Conservation (phyloP, 1,284 basidiomycete genomes). For the Fistulina hepatica region DNA sequence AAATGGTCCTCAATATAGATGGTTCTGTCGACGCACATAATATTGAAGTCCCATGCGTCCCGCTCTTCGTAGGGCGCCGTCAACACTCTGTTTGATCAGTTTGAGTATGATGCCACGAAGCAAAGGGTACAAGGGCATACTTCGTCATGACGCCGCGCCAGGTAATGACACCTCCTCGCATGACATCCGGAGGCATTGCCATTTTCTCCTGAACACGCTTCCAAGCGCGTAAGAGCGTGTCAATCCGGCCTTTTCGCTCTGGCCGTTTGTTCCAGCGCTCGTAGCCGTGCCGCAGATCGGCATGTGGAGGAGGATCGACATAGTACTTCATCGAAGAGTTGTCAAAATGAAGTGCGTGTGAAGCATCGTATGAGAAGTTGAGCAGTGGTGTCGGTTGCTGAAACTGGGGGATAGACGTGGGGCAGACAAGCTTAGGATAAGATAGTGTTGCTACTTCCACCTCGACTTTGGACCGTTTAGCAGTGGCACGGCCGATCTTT, state of each 20-base stretch:
- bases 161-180: slow-evolving; percentile 47
- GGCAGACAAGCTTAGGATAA: too few relatives aligned
- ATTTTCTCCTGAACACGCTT: slow-evolving; percentile 26
- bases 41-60: slow-evolving; percentile 78
- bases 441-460: too few relatives aligned
- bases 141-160: slow-evolving; percentile 93
- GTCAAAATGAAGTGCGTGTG: slow-evolving; percentile 46
- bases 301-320: slow-evolving; percentile 47
- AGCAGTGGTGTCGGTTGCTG: slow-evolving; percentile 52
- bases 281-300: slow-evolving; percentile 46
- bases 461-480: too few relatives aligned
- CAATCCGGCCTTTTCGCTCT: slow-evolving; percentile 54
- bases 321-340: slow-evolving; percentile 63
- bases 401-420: slow-evolving; percentile 26
- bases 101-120: slow-evolving; percentile 6
- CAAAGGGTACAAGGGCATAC: slow-evolving; percentile 28
- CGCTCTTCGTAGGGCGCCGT: slow-evolving; percentile 73
- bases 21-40: slow-evolving; percentile 67
- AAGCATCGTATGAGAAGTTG: slow-evolving; percentile 53
- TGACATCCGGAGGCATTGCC: slow-evolving; percentile 13
- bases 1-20: slow-evolving; percentile 81
- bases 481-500: too few relatives aligned
- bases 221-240: slow-evolving; percentile 49
- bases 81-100: slow-evolving; percentile 41
- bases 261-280: slow-evolving; percentile 58